phyloP scores from a whole-genome alignment of 495 filamentous ascomycete genomes.

The Penicillium nucicola region DNA sequence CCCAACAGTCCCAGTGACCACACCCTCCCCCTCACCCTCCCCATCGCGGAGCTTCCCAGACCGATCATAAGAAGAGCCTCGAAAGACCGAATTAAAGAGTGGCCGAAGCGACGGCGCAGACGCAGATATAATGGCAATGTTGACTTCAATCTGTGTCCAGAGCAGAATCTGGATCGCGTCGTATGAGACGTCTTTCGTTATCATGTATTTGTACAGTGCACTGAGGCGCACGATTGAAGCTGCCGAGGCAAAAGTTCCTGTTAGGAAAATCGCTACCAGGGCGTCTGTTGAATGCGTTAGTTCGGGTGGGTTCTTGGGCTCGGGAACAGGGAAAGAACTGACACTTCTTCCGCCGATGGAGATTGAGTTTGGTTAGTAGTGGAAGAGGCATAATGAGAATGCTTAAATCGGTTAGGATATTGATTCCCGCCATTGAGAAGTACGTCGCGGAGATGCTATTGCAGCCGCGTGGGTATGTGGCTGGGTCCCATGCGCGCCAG shows the following conservation, averaged over 20 bases:
- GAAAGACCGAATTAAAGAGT: not conserved
- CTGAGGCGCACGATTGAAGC: slow-evolving; percentile 16
- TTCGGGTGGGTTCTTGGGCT: not conserved
- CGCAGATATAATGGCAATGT: slow-evolving; percentile 17
- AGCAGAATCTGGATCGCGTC: slow-evolving; percentile 16
- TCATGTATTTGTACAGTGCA: slow-evolving; percentile 12
- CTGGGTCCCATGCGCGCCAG: slow-evolving; percentile 18
- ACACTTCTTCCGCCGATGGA: slow-evolving; percentile 12
- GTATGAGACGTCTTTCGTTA: slow-evolving; percentile 10
- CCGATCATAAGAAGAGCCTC: not conserved
- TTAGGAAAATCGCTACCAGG: slow-evolving; percentile 12
- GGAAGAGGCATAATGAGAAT: slow-evolving; percentile 26
- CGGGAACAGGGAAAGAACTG: not conserved
- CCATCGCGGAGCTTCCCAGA: not conserved
- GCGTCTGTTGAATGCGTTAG: slow-evolving; percentile 3
- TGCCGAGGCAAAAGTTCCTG: slow-evolving; percentile 13
- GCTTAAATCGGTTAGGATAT: slow-evolving; percentile 30
- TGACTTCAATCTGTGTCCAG: slow-evolving; percentile 17
- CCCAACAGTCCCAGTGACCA: not conserved
- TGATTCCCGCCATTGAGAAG: slow-evolving; percentile 19
- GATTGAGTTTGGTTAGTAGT: slow-evolving; percentile 24
- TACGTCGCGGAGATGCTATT: slow-evolving; percentile 11
- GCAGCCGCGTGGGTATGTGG: slow-evolving; percentile 8
- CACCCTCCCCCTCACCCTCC: not conserved
- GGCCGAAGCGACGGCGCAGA: slow-evolving; percentile 13